Conservation (phyloP, 2,329 filamentous ascomycete species). For the Microsporum audouinii region DNA sequence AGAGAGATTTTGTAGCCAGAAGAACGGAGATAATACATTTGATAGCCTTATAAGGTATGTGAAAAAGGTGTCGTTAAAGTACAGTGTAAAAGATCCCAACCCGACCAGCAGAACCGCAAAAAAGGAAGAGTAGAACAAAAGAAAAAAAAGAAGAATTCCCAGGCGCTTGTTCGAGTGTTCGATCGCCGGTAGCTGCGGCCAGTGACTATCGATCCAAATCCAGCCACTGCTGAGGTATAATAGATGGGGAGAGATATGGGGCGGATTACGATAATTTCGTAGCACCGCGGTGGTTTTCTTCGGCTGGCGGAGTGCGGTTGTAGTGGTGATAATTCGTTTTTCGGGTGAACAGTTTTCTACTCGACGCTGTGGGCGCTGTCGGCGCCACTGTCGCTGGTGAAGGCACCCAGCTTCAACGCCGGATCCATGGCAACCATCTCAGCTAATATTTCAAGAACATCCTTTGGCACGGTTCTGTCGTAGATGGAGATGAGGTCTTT, state of each 20-base stretch:
- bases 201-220: not conserved
- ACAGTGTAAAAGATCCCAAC: not conserved
- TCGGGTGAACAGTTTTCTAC: constrained; percentile 17
- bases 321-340: not conserved
- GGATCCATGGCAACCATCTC: constrained; percentile 96
- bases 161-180: not conserved
- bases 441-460: constrained; percentile 87
- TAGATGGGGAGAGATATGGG: not conserved
- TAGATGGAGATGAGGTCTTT: constrained; percentile 91
- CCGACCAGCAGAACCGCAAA: not conserved
- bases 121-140: not conserved
- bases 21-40: constrained; percentile 1
- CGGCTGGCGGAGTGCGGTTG: not conserved
- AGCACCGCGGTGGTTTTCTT: not conserved
- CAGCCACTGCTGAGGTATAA: not conserved
- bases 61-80: not conserved
- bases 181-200: not conserved
- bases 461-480: constrained; percentile 97
- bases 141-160: not conserved
- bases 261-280: not conserved
- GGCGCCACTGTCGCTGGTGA: constrained; percentile 25
- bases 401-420: constrained; percentile 50
- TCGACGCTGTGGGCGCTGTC: constrained; percentile 25
- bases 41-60: not conserved
- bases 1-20: not conserved